phyloP scores from a whole-genome alignment of 1,284 basidiomycete genomes.

The Puccinia novopanici region DNA sequence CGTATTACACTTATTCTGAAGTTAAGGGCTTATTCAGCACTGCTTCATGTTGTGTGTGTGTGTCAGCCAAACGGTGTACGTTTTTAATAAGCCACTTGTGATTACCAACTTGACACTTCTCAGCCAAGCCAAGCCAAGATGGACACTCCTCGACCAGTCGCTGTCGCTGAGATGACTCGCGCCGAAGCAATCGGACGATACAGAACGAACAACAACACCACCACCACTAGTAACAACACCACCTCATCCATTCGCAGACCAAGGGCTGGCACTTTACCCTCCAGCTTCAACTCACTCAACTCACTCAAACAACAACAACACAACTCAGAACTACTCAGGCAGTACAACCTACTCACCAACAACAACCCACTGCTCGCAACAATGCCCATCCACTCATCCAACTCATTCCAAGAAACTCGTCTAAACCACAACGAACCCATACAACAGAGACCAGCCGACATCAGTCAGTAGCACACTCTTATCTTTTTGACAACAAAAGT shows the following conservation, averaged over 20 bases:
- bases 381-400: not conserved
- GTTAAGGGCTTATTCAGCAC: too few species aligned
- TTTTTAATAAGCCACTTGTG: too few species aligned
- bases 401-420: not conserved
- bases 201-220: not conserved
- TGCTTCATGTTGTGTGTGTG: too few species aligned
- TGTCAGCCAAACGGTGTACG: too few species aligned
- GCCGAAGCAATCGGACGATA: conserved; percentile 42
- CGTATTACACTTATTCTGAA: too few species aligned
- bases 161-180: conserved; percentile 21
- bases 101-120: too few species aligned
- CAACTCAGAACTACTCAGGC: conserved; percentile 21
- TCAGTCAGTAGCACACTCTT: conserved; percentile 1
- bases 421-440: not conserved
- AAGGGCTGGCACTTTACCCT: conserved; percentile 51
- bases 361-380: not conserved
- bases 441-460: not conserved
- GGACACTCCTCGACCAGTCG: not conserved
- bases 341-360: conserved; percentile 18
- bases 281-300: conserved; percentile 26
- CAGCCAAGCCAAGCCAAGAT: not conserved
- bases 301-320: not conserved
- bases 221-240: not conserved
- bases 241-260: conserved; percentile 43
- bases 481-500: not conserved